Evolutionary conservation across 305 asterid genomes (phyloP).

Genomic region (Salvia sclarea): DNA sequence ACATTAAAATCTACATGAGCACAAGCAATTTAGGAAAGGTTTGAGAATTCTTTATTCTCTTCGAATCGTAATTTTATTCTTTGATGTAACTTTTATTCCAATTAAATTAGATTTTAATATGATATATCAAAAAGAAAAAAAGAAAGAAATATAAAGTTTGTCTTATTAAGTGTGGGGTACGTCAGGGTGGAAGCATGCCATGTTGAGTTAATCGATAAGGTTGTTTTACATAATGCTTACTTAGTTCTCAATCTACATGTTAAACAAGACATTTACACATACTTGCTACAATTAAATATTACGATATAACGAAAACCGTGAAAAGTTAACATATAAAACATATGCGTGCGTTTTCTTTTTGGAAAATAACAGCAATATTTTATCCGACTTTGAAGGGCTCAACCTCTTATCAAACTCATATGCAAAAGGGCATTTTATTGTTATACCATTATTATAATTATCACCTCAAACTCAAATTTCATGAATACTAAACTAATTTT

Average conservation of each 20-base stretch:
- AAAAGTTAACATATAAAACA: slow-evolving; percentile 31
- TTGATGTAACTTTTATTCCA: background rate
- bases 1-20: no score
- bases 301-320: background rate
- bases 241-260: slow-evolving; percentile 8
- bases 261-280: slow-evolving; percentile 37
- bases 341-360: slow-evolving; percentile 38
- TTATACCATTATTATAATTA: no score
- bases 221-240: slow-evolving; percentile 2
- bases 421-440: background rate
- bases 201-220: slow-evolving; percentile 36
- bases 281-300: slow-evolving; percentile 22
- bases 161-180: slow-evolving; percentile 25
- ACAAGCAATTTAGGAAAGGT: no score
- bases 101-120: no score
- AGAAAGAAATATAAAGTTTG: background rate
- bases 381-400: slow-evolving; percentile 13
- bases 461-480: no score
- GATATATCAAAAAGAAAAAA: background rate
- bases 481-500: no score
- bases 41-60: no score
- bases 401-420: background rate
- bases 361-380: background rate
- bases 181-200: slow-evolving; percentile 32
- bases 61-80: background rate